Evolutionary conservation across 257 asterid genomes (phyloP).

Genomic region (Nicotiana knightiana): DNA sequence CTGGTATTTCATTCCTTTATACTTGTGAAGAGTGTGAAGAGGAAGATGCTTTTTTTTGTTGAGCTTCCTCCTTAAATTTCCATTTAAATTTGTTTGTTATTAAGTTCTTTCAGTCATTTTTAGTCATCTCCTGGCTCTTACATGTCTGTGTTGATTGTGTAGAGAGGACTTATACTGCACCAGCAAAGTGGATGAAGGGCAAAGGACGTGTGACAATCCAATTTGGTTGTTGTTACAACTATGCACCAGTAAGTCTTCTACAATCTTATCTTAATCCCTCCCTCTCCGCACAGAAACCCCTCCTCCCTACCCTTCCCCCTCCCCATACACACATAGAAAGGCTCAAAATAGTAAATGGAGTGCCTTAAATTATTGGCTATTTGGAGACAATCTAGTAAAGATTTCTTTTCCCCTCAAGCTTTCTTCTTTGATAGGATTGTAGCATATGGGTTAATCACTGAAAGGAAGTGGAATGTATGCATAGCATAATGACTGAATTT

Average conservation of each 20-base stretch:
- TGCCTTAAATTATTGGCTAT: neutral
- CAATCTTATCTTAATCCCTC: neutral
- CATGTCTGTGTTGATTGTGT: neutral
- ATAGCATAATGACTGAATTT: neutral
- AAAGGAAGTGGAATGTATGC: neutral
- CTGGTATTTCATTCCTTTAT: neutral
- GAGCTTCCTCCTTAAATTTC: neutral
- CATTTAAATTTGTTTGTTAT: neutral
- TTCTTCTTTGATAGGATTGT: neutral
- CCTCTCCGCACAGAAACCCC: neutral
- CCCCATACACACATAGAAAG: neutral
- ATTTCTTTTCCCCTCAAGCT: neutral
- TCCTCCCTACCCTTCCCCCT: neutral
- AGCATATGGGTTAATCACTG: neutral
- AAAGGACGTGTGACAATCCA: conserved; percentile 44
- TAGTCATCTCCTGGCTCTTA: neutral
- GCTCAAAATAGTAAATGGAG: neutral
- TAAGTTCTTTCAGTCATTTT: neutral
- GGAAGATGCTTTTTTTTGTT: neutral
- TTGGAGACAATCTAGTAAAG: neutral
- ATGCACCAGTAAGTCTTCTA: conserved; percentile 20
- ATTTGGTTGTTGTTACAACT: conserved; percentile 46
- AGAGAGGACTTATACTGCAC: conserved; percentile 38
- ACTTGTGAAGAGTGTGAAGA: neutral
- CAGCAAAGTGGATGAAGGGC: conserved; percentile 42